Evolutionary conservation across 805 yeast species (phyloP).

Genomic region (Candida sonorensis): DNA sequence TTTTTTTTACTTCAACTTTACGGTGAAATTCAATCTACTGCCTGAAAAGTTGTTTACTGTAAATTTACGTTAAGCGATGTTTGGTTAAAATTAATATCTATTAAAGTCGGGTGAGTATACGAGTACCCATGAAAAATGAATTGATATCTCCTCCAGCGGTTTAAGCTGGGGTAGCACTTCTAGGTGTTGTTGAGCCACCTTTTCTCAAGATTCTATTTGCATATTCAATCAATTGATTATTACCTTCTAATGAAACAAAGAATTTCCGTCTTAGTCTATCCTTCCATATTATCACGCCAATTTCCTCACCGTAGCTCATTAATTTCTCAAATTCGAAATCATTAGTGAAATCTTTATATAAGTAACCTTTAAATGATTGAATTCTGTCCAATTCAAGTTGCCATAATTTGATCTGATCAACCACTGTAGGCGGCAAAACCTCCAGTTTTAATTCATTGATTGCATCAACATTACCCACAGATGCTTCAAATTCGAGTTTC

Average conservation of each 20-base stretch:
- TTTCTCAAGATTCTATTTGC: slow-evolving; percentile 56
- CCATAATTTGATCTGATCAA: slow-evolving; percentile 94
- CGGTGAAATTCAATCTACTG: too few relatives aligned
- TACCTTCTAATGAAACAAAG: slow-evolving; percentile 85
- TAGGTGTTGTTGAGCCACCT: slow-evolving; percentile 8
- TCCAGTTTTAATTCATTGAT: slow-evolving; percentile 45
- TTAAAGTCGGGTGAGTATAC: too few relatives aligned
- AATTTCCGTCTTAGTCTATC: slow-evolving; percentile 63
- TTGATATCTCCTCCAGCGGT: too few relatives aligned
- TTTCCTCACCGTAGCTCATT: slow-evolving; percentile 75
- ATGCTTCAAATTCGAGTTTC: slow-evolving; percentile 56
- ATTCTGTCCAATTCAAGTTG: slow-evolving; percentile 93
- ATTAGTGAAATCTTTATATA: slow-evolving; percentile 79
- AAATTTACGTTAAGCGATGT: too few relatives aligned
- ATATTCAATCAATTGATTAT: slow-evolving; percentile 83
- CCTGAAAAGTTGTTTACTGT: too few relatives aligned
- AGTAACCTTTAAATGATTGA: slow-evolving; percentile 75
- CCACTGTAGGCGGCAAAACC: slow-evolving; percentile 89
- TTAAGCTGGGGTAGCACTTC: slow-evolving; percentile 4
- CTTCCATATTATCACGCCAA: slow-evolving; percentile 89
- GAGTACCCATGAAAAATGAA: too few relatives aligned
- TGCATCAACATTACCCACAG: slow-evolving; percentile 31
- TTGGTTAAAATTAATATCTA: too few relatives aligned
- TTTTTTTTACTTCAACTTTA: too few relatives aligned
- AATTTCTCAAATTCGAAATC: slow-evolving; percentile 70